A percentile compares a stretch with the other conserved stretches of the same genome.
Conservation (phyloP, 805 yeast genomes). For the Pichia rugopelliculosa region DNA sequence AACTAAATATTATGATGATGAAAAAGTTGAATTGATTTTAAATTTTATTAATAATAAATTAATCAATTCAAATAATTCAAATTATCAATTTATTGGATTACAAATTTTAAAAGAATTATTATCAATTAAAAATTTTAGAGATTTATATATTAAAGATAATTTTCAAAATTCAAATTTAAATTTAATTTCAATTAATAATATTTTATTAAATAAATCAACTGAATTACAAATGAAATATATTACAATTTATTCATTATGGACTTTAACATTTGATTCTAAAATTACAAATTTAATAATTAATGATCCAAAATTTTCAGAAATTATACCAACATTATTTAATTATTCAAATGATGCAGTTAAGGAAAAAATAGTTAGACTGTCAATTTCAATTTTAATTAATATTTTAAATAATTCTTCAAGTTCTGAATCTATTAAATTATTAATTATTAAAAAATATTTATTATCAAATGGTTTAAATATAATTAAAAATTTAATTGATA, state of each 20-base stretch:
- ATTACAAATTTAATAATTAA: conserved; percentile 32
- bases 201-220: conserved; percentile 36
- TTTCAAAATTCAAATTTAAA: conserved; percentile 25
- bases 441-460: conserved; percentile 55
- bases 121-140: conserved; percentile 45
- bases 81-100: conserved; percentile 52
- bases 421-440: conserved; percentile 32
- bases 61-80: conserved; percentile 32
- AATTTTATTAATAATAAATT: conserved; percentile 27
- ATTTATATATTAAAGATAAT: conserved; percentile 37
- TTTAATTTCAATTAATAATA: conserved; percentile 43
- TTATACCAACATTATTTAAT: conserved; percentile 44
- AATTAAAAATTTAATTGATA: conserved; percentile 61
- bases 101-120: conserved; percentile 61
- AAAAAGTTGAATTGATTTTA: conserved; percentile 19
- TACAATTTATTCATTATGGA: conserved; percentile 73
- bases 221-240: conserved; percentile 82
- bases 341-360: conserved; percentile 78
- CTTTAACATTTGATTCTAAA: conserved; percentile 63
- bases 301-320: conserved; percentile 45
- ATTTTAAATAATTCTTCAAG: conserved; percentile 32
- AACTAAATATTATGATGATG: neutral
- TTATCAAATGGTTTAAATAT: conserved; percentile 69
- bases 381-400: conserved; percentile 68
- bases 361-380: conserved; percentile 81